These are phyloP conservation scores for Gnomoniopsis sp. DNA, from an alignment of 2,329 filamentous ascomycete species.

Conservation along the genomic window DNA sequence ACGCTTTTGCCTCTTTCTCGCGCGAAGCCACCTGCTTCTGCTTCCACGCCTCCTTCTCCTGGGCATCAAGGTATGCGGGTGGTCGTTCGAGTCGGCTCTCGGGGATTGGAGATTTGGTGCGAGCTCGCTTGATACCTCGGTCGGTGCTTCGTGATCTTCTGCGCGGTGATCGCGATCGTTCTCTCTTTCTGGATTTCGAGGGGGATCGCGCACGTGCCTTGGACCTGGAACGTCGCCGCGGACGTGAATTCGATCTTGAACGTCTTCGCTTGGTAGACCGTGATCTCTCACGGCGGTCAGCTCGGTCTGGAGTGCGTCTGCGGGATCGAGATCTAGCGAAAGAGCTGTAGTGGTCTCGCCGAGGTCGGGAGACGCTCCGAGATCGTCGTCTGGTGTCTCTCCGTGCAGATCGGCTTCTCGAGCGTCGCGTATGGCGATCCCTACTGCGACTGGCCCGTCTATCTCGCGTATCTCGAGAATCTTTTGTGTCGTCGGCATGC, in stretches of 20 bases:
- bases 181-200: conserved; percentile 13
- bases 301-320: conserved; percentile 11
- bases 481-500: conserved; percentile 5
- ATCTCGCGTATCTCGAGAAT: conserved; percentile 20
- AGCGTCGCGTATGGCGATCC: conserved; percentile 20
- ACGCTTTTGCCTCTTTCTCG: conserved; percentile 62
- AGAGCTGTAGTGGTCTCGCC: conserved; percentile 22
- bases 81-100: conserved; percentile 12
- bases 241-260: conserved; percentile 9
- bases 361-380: conserved; percentile 25
- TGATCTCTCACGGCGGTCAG: conserved; percentile 14
- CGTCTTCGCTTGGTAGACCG: conserved; percentile 11
- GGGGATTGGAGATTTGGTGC: conserved; percentile 34
- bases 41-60: conserved; percentile 56
- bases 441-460: conserved; percentile 27
- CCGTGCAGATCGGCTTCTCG: conserved; percentile 23
- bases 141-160: conserved; percentile 25
- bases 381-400: conserved; percentile 26
- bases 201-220: conserved; percentile 11
- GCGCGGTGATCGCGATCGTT: conserved; percentile 12
- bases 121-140: conserved; percentile 40
- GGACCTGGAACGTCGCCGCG: conserved; percentile 10
- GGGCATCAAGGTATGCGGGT: conserved; percentile 39
- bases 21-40: conserved; percentile 59
- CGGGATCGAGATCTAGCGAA: conserved; percentile 18